Conservation (phyloP, 768 basidiomycete species). For the Russula earlei region DNA sequence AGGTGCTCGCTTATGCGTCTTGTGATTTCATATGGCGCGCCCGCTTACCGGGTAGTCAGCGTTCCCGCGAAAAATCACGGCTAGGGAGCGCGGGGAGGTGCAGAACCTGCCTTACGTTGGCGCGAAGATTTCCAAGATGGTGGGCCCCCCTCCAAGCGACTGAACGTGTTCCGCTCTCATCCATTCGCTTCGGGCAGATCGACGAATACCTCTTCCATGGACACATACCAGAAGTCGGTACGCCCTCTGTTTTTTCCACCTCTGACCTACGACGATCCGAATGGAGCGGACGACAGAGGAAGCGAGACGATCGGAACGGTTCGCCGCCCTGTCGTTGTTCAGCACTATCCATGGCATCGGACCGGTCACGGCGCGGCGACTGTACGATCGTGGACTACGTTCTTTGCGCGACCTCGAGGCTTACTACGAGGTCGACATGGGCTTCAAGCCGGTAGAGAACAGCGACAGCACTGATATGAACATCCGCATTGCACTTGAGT, state of each 20-base stretch:
- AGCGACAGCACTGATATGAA: constrained; percentile 18
- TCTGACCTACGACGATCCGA: neutral
- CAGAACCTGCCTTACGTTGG: constrained; percentile 31
- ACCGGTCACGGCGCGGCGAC: constrained; percentile 51
- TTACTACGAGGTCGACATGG: constrained; percentile 44
- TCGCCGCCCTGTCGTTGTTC: constrained; percentile 47
- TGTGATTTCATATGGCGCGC: neutral
- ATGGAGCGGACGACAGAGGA: constrained; percentile 32
- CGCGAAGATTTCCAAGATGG: constrained; percentile 29
- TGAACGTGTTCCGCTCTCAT: neutral
- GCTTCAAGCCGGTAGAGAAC: constrained; percentile 17
- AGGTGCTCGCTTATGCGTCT: constrained; percentile 26
- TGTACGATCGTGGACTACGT: constrained; percentile 58
- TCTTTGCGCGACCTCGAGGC: constrained; percentile 59
- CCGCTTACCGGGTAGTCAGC: constrained; percentile 17
- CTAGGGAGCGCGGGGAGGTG: constrained; percentile 22
- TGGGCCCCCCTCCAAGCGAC: constrained; percentile 14
- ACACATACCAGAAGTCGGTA: constrained; percentile 51
- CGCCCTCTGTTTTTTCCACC: neutral
- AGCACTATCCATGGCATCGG: constrained; percentile 66
- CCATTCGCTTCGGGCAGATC: constrained; percentile 33
- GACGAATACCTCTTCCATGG: constrained; percentile 51
- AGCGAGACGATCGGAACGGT: constrained; percentile 40
- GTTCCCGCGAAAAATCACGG: constrained; percentile 27
- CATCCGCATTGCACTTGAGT: constrained; percentile 49